Conservation (phyloP, 352 stramenopile species). For the Globisporangium cylindrosporum region DNA sequence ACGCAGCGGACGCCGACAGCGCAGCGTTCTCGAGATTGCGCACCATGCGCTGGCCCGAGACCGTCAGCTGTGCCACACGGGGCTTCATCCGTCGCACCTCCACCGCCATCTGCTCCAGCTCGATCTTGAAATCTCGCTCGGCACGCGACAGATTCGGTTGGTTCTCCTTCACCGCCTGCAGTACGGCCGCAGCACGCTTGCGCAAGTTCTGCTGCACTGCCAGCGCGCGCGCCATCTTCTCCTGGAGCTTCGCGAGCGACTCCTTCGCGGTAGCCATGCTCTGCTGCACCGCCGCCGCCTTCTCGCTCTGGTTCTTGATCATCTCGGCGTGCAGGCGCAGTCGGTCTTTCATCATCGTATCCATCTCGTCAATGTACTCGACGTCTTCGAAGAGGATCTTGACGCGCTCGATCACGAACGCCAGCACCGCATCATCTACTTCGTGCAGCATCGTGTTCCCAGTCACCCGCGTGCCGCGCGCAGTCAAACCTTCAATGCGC, state of each 20-base stretch:
- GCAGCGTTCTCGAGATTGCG: constrained; percentile 44
- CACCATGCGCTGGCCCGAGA: constrained; percentile 57
- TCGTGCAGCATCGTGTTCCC: constrained; percentile 61
- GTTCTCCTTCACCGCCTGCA: constrained; percentile 84
- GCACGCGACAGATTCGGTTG: constrained; percentile 70
- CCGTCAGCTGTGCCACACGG: constrained; percentile 64
- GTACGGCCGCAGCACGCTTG: constrained; percentile 67
- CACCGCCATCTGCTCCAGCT: constrained; percentile 61
- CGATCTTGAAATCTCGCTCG: constrained; percentile 68
- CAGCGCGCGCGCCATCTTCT: constrained; percentile 60
- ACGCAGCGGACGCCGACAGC: constrained; percentile 23
- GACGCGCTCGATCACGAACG: constrained; percentile 31
- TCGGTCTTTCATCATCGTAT: constrained; percentile 60
- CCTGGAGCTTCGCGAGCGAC: constrained; percentile 39
- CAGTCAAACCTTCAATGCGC: constrained; percentile 45
- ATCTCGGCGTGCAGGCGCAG: constrained; percentile 60
- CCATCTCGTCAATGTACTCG: constrained; percentile 71
- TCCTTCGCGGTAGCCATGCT: constrained; percentile 28
- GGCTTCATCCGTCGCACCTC: constrained; percentile 71
- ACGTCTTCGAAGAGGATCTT: constrained; percentile 79
- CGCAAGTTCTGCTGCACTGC: constrained; percentile 71
- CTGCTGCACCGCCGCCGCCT: constrained; percentile 38
- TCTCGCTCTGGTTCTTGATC: constrained; percentile 45
- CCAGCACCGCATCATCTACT: constrained; percentile 65
- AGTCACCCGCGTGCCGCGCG: constrained; percentile 46